Percentiles rank a stretch among this genome's conserved stretches.
phyloP scores from a whole-genome alignment of 2,329 filamentous ascomycete genomes.

The Aspergillus sp. region DNA sequence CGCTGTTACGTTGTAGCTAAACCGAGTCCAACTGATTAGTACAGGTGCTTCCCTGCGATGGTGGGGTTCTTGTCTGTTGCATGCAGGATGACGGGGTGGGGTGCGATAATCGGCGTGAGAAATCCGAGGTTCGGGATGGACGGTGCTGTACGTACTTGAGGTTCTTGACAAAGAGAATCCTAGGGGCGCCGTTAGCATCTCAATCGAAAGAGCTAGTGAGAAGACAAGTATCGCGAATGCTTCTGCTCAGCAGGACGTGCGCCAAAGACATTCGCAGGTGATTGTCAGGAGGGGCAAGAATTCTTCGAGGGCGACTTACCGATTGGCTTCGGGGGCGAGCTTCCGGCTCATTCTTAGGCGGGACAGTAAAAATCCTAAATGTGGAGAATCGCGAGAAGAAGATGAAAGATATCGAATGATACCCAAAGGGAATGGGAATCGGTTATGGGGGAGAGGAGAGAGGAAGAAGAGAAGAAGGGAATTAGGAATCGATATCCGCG shows the following conservation, averaged over 20 bases:
- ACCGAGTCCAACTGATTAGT: conserved; percentile 12
- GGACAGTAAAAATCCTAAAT: conserved; percentile 18
- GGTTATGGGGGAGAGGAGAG: conserved; percentile 5
- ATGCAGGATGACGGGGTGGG: not conserved
- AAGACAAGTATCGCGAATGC: not conserved
- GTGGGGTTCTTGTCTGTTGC: not conserved
- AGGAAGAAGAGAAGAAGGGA: conserved; percentile 10
- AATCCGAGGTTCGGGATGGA: conserved; percentile 3
- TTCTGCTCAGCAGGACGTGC: not conserved
- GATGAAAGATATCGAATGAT: conserved; percentile 14
- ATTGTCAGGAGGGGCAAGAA: conserved; percentile 26
- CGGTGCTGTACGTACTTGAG: conserved; percentile 66
- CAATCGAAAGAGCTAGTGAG: no score
- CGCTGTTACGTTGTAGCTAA: conserved; percentile 95
- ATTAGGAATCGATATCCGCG: conserved; percentile 20
- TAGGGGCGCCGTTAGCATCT: conserved; percentile 35
- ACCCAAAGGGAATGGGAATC: conserved; percentile 22
- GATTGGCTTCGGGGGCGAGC: conserved; percentile 99
- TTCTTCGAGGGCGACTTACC: conserved; percentile 57
- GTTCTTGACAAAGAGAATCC: conserved; percentile 99
- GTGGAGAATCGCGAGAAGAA: conserved; percentile 4
- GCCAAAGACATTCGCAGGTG: conserved; percentile 3
- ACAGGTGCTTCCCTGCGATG: not conserved
- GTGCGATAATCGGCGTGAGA: conserved; percentile 5
- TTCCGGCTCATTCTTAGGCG: conserved; percentile 56